A percentile compares a stretch with the other conserved stretches of the same genome.
Evolutionary conservation across 2,329 filamentous ascomycete genomes (phyloP).

Genomic region (Nakataea oryzae): DNA sequence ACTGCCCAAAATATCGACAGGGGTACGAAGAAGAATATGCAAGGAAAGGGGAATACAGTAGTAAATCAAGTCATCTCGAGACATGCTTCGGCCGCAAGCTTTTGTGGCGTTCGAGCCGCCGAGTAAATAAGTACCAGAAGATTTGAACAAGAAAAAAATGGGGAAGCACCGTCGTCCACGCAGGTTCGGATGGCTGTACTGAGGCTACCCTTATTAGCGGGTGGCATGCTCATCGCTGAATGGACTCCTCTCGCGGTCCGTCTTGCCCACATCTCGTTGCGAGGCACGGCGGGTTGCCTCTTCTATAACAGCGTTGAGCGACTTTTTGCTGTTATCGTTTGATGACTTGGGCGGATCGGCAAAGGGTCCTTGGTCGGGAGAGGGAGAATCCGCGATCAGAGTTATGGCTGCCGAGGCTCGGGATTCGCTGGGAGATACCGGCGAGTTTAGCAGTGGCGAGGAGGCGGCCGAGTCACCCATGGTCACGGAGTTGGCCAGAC

Average conservation of each 20-base stretch:
- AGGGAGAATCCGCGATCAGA: conserved; percentile 38
- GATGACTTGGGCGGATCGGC: conserved; percentile 37
- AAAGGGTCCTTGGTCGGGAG: conserved; percentile 47
- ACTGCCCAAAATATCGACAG: background rate
- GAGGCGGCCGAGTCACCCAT: background rate
- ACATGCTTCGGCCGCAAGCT: background rate
- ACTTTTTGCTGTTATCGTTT: conserved; percentile 27
- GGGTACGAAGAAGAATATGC: background rate
- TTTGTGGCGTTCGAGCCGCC: background rate
- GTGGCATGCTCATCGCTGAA: conserved; percentile 51
- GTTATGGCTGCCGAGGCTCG: conserved; percentile 31
- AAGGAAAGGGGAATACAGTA: background rate
- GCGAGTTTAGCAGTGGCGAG: background rate
- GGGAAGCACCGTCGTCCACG: background rate
- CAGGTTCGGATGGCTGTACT: no score
- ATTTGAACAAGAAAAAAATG: background rate
- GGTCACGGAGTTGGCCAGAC: conserved; percentile 8
- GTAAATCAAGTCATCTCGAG: background rate
- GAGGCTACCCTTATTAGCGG: conserved; percentile 13
- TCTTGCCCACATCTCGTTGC: conserved; percentile 20
- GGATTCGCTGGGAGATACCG: background rate
- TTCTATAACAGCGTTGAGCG: conserved; percentile 45
- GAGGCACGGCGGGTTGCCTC: conserved; percentile 34
- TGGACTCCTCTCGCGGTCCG: conserved; percentile 30
- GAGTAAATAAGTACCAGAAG: background rate